Evolutionary conservation across 1,284 basidiomycete genomes (phyloP).

Genomic region (Acaromyces ingoldii): DNA sequence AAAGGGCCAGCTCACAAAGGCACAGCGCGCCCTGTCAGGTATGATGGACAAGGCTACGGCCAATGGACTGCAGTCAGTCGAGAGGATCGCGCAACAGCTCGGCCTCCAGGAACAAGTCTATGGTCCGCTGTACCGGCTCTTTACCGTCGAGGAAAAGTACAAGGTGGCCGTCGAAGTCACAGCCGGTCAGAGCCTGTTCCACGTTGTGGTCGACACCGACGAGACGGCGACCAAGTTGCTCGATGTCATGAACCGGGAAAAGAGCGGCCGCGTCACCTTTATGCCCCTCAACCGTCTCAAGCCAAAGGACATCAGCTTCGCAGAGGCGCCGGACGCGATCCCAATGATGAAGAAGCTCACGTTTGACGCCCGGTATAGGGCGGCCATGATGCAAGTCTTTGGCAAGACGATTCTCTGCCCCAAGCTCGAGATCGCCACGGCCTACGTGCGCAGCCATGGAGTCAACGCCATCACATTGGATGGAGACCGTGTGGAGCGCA

Average conservation of each 20-base stretch:
- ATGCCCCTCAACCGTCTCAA: slow-evolving; percentile 97
- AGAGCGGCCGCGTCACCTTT: slow-evolving; percentile 90
- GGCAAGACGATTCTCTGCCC: slow-evolving; percentile 93
- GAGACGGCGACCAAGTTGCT: slow-evolving; percentile 81
- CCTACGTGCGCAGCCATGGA: slow-evolving; percentile 87
- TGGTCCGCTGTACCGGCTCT: slow-evolving; percentile 88
- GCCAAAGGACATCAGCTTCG: slow-evolving; percentile 63
- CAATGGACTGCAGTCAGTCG: slow-evolving; percentile 75
- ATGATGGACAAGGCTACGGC: slow-evolving; percentile 95
- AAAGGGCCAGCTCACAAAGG: slow-evolving; percentile 70
- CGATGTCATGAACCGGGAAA: slow-evolving; percentile 85
- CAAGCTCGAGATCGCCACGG: slow-evolving; percentile 83
- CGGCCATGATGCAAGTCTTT: slow-evolving; percentile 88
- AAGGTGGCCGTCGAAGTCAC: slow-evolving; percentile 90
- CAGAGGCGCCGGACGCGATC: slow-evolving; percentile 76
- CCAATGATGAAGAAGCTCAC: slow-evolving; percentile 70
- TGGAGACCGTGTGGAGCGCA: slow-evolving; percentile 94
- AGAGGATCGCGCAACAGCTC: slow-evolving; percentile 70
- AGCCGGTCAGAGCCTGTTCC: slow-evolving; percentile 84
- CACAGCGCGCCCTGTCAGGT: slow-evolving; percentile 72
- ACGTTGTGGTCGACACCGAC: slow-evolving; percentile 94
- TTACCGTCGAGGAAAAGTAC: slow-evolving; percentile 86
- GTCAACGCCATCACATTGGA: slow-evolving; percentile 96
- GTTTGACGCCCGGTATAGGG: slow-evolving; percentile 67
- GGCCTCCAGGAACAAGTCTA: slow-evolving; percentile 72